Percentiles rank a stretch among this genome's conserved stretches.
Evolutionary conservation across 495 filamentous ascomycete genomes (phyloP).

Genomic region (Terfezia claveryi): DNA sequence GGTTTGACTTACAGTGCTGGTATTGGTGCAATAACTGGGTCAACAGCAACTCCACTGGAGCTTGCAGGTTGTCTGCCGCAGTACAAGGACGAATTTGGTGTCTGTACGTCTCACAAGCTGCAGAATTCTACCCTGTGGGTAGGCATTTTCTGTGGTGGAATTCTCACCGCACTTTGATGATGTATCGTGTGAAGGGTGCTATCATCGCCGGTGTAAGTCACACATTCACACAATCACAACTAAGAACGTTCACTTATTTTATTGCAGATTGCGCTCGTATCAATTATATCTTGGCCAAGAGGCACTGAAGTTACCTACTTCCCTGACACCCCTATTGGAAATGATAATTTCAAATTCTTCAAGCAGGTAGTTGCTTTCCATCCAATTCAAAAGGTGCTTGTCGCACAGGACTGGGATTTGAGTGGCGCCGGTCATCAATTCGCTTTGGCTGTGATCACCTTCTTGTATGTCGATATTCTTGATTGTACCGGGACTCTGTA

Average conservation of each 20-base stretch:
- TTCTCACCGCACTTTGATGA: slow-evolving; percentile 57
- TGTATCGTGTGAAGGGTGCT: slow-evolving; percentile 62
- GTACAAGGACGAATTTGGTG: slow-evolving; percentile 11
- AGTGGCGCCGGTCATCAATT: slow-evolving; percentile 43
- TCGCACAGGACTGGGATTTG: slow-evolving; percentile 47
- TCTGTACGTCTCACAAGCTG: slow-evolving; percentile 35
- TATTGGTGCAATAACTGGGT: slow-evolving; percentile 48
- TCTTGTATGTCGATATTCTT: slow-evolving; percentile 67
- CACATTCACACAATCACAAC: neutral
- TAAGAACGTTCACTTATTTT: no score
- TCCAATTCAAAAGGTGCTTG: slow-evolving; percentile 40
- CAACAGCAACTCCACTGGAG: slow-evolving; percentile 34
- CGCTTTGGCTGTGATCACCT: slow-evolving; percentile 56
- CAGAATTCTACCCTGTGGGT: slow-evolving; percentile 59
- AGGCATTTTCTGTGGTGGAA: slow-evolving; percentile 60
- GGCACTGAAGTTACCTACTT: slow-evolving; percentile 53
- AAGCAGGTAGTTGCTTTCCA: slow-evolving; percentile 64
- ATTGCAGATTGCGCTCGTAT: slow-evolving; percentile 43
- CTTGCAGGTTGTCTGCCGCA: slow-evolving; percentile 41
- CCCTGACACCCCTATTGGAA: slow-evolving; percentile 42
- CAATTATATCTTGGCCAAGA: slow-evolving; percentile 66
- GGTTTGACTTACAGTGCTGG: slow-evolving; percentile 59
- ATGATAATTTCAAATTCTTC: slow-evolving; percentile 57
- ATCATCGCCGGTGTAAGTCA: slow-evolving; percentile 37
- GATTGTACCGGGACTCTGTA: slow-evolving; percentile 45